Evolutionary conservation across 2,329 filamentous ascomycete species (phyloP).

Genomic region (Arthroderma sp.): DNA sequence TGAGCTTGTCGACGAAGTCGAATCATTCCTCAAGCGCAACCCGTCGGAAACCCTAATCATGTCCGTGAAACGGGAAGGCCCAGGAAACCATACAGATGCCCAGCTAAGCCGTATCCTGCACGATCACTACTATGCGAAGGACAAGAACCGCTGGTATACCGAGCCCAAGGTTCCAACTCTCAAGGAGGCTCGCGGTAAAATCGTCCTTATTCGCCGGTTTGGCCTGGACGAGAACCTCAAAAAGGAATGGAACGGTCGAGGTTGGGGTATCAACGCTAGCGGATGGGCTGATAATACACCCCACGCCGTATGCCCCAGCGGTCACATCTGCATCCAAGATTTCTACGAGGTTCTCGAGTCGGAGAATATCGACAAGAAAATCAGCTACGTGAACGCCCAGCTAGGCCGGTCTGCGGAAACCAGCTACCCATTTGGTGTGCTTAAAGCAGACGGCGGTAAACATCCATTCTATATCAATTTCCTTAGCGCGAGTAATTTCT

Average conservation of each 20-base stretch:
- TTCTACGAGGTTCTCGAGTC: conserved; percentile 78
- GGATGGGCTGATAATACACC: conserved; percentile 82
- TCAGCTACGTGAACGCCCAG: conserved; percentile 58
- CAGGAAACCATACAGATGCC: conserved; percentile 64
- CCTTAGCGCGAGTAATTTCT: conserved; percentile 83
- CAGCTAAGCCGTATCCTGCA: conserved; percentile 63
- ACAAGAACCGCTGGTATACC: conserved; percentile 60
- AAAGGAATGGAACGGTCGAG: conserved; percentile 34
- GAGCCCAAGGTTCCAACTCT: conserved; percentile 63
- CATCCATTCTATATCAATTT: conserved; percentile 79
- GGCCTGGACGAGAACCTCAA: conserved; percentile 40
- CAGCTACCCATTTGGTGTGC: conserved; percentile 28
- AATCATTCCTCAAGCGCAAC: conserved; percentile 63
- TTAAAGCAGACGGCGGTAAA: conserved; percentile 20
- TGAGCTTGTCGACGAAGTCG: conserved; percentile 56
- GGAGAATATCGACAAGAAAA: conserved; percentile 67
- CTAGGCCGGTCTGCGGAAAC: conserved; percentile 55
- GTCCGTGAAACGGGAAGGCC: conserved; percentile 81
- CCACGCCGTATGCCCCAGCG: conserved; percentile 55
- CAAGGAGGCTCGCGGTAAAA: conserved; percentile 65
- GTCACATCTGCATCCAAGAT: conserved; percentile 75
- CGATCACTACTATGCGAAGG: conserved; percentile 50
- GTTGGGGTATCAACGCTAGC: conserved; percentile 47
- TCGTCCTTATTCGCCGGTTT: conserved; percentile 77
- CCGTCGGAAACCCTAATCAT: conserved; percentile 73